Evolutionary conservation across 2,329 filamentous ascomycete genomes (phyloP).

Genomic region (Neofusicoccum laricinum): DNA sequence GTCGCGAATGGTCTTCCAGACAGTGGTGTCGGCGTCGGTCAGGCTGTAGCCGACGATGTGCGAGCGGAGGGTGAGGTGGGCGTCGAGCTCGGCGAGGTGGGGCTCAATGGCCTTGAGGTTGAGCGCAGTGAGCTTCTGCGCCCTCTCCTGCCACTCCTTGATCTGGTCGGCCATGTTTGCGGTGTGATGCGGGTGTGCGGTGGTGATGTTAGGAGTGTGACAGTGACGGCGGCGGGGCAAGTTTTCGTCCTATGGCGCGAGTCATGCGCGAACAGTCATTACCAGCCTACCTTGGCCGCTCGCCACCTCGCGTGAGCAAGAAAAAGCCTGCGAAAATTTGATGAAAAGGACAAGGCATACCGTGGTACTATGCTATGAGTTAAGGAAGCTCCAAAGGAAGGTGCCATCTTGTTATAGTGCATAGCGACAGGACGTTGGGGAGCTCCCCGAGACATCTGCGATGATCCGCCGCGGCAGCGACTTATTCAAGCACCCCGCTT

Average conservation of each 20-base stretch:
- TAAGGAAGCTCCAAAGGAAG: too few relatives aligned
- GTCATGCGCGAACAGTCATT: conserved; percentile 13
- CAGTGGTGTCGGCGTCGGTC: conserved; percentile 71
- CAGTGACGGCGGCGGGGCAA: conserved; percentile 14
- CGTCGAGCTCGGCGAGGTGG: conserved; percentile 73
- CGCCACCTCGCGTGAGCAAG: conserved; percentile 6
- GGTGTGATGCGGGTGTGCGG: background rate
- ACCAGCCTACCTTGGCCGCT: background rate
- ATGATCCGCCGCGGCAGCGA: too few relatives aligned
- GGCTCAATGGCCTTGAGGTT: conserved; percentile 84
- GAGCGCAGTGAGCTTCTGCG: conserved; percentile 51
- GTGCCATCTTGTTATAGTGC: too few relatives aligned
- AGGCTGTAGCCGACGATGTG: conserved; percentile 81
- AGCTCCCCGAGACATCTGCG: too few relatives aligned
- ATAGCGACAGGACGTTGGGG: too few relatives aligned
- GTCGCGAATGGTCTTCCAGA: conserved; percentile 78
- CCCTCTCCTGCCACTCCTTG: conserved; percentile 56
- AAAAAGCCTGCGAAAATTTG: background rate
- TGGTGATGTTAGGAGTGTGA: background rate
- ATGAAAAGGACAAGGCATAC: too few relatives aligned
- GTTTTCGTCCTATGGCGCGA: conserved; percentile 9
- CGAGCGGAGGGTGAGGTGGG: conserved; percentile 80
- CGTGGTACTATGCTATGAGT: too few relatives aligned
- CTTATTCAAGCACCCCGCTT: too few relatives aligned
- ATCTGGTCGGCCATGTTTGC: conserved; percentile 36